Percentiles rank a stretch among this genome's conserved stretches.
phyloP scores from a whole-genome alignment of 306 rosid genomes.

The Casuarina glauca region DNA sequence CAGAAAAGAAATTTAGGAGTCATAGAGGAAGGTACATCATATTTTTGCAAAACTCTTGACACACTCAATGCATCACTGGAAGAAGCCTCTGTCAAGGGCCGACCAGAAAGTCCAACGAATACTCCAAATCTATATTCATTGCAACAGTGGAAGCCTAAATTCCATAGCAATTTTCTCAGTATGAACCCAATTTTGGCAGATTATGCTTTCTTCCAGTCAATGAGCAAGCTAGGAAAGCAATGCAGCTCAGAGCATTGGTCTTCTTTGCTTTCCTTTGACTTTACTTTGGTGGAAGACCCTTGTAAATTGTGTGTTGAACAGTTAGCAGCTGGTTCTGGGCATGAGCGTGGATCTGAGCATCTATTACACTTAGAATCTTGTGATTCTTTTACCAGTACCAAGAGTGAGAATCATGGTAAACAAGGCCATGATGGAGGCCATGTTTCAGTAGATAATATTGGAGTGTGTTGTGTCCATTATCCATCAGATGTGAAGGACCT shows the following conservation, averaged over 20 bases:
- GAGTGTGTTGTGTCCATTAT: conserved; percentile 28
- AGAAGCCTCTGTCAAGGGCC: conserved; percentile 41
- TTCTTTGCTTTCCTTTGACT: conserved; percentile 62
- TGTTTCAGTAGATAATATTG: conserved; percentile 37
- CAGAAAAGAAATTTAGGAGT: conserved; percentile 34
- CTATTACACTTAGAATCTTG: conserved; percentile 22
- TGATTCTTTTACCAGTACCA: conserved; percentile 33
- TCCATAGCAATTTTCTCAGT: conserved; percentile 55
- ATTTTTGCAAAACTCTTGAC: conserved; percentile 32
- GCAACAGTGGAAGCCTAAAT: conserved; percentile 39
- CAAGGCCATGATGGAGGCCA: conserved; percentile 29
- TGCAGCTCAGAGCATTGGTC: conserved; percentile 27
- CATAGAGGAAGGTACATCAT: conserved; percentile 35
- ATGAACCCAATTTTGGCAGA: conserved; percentile 72
- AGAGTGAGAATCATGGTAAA: conserved; percentile 35
- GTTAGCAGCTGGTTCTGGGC: conserved; percentile 32
- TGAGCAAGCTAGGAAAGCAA: conserved; percentile 44
- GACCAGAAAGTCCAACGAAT: conserved; percentile 26
- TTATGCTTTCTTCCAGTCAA: conserved; percentile 45
- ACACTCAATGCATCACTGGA: conserved; percentile 27
- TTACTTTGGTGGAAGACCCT: conserved; percentile 76
- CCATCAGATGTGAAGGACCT: conserved; percentile 37
- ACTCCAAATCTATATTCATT: conserved; percentile 37
- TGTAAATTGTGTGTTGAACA: conserved; percentile 58
- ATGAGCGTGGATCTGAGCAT: conserved; percentile 29